Conservation (phyloP, 768 basidiomycete genomes). For the Suillus subaureus region DNA sequence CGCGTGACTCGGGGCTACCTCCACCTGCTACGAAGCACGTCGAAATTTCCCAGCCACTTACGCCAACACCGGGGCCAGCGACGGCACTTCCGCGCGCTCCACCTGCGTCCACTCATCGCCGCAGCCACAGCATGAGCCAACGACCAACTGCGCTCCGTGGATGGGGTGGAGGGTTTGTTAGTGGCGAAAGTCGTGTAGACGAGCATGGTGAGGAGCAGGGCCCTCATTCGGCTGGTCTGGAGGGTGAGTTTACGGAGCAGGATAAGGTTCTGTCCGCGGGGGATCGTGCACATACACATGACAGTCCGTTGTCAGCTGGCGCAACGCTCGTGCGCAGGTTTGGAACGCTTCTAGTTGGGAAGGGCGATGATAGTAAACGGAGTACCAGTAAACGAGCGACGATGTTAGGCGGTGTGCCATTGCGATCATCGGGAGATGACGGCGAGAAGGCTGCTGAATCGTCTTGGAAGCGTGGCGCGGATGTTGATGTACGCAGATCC, state of each 20-base stretch:
- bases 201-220: constrained; percentile 46
- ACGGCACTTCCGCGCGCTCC: constrained; percentile 63
- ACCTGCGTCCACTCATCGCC: constrained; percentile 74
- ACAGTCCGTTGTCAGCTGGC: constrained; percentile 51
- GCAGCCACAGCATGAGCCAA: constrained; percentile 85
- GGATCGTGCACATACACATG: constrained; percentile 22
- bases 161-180: constrained; percentile 65
- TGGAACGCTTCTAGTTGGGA: constrained; percentile 64
- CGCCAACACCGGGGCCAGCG: constrained; percentile 29
- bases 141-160: constrained; percentile 57
- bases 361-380: constrained; percentile 45
- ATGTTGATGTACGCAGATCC: constrained; percentile 22
- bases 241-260: constrained; percentile 53
- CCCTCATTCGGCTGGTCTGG: constrained; percentile 70
- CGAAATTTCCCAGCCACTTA: constrained; percentile 27
- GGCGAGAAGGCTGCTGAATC: constrained; percentile 31
- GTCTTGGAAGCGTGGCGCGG: constrained; percentile 18
- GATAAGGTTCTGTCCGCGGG: constrained; percentile 30
- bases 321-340: constrained; percentile 79
- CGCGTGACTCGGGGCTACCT: constrained; percentile 61
- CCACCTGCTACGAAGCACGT: constrained; percentile 37
- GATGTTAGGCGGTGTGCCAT: constrained; percentile 46
- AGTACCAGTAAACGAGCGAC: constrained; percentile 49
- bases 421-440: constrained; percentile 41
- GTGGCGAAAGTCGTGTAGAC: constrained; percentile 37